Evolutionary conservation across 2,329 filamentous ascomycete genomes (phyloP).

Genomic region (Nemania diffusa): DNA sequence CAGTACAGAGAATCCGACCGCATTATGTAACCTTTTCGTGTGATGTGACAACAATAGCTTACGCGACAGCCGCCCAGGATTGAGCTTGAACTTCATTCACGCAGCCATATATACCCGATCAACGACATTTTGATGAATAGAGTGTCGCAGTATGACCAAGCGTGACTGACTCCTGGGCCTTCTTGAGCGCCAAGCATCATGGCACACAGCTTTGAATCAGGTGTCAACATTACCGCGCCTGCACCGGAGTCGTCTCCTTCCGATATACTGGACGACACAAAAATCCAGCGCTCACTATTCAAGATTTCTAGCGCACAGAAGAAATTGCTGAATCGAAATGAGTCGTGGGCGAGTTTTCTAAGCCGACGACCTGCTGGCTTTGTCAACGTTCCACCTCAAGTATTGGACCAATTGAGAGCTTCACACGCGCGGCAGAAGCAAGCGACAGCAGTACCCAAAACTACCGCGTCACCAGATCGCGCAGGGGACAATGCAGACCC

Average conservation of each 20-base stretch:
- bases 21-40: not conserved
- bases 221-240: slow-evolving; percentile 18
- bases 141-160: slow-evolving; percentile 4
- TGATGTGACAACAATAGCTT: not conserved
- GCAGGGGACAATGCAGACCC: not conserved
- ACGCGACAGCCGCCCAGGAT: not conserved
- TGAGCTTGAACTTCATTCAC: not conserved
- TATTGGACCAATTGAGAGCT: slow-evolving; percentile 45
- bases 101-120: not conserved
- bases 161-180: not conserved
- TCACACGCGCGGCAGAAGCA: slow-evolving; percentile 36
- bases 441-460: slow-evolving; percentile 17
- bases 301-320: slow-evolving; percentile 61
- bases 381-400: slow-evolving; percentile 49
- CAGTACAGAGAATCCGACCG: not conserved
- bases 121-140: not conserved
- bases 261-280: slow-evolving; percentile 45
- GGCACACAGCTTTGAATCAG: slow-evolving; percentile 26
- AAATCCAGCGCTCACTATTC: slow-evolving; percentile 55
- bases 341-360: slow-evolving; percentile 52
- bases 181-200: slow-evolving; percentile 28
- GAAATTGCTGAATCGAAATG: slow-evolving; percentile 57
- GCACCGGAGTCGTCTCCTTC: slow-evolving; percentile 34
- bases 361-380: slow-evolving; percentile 39
- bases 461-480: not conserved